phyloP scores from a whole-genome alignment of 1,284 basidiomycete genomes.

The Sporisorium scitamineum region DNA sequence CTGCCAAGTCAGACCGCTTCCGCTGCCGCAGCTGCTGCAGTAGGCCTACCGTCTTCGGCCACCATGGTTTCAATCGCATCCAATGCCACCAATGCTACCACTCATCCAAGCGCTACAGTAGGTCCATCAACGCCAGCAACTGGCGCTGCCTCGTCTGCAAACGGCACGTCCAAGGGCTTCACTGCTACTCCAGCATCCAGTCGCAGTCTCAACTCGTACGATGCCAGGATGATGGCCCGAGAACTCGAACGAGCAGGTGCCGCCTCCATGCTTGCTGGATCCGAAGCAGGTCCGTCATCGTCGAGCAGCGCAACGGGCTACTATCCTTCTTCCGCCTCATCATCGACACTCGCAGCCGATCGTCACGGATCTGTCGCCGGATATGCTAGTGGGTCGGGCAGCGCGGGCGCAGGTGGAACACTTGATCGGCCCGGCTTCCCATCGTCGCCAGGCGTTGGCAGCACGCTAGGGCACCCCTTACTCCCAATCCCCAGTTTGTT shows the following conservation, averaged over 20 bases:
- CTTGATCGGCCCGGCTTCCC: conserved; percentile 9
- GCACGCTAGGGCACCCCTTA: conserved; percentile 6
- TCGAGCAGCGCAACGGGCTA: background rate
- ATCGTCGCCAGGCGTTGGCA: conserved; percentile 27
- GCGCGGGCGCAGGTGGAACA: background rate
- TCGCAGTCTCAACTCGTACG: conserved; percentile 39
- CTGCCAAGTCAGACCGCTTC: conserved; percentile 5
- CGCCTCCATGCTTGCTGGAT: conserved; percentile 41
- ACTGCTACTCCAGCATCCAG: conserved; percentile 36
- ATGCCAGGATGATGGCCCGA: conserved; percentile 46
- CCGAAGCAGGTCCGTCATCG: conserved; percentile 17
- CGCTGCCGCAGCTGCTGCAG: conserved; percentile 11
- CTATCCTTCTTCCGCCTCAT: conserved; percentile 18
- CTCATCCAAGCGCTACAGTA: conserved; percentile 32
- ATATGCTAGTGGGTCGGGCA: background rate
- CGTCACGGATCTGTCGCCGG: conserved; percentile 15
- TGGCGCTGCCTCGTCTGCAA: conserved; percentile 5
- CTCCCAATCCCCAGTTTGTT: conserved; percentile 14
- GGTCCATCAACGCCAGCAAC: conserved; percentile 30
- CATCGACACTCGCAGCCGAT: conserved; percentile 22
- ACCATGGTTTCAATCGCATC: conserved; percentile 51
- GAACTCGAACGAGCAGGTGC: conserved; percentile 54
- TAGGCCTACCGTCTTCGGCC: conserved; percentile 34
- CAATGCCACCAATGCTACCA: conserved; percentile 48
- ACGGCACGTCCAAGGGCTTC: conserved; percentile 8